Percentiles rank a stretch among this genome's conserved stretches.
phyloP scores from a whole-genome alignment of 176 grass and related monocot genomes.

The Chloris gayana region DNA sequence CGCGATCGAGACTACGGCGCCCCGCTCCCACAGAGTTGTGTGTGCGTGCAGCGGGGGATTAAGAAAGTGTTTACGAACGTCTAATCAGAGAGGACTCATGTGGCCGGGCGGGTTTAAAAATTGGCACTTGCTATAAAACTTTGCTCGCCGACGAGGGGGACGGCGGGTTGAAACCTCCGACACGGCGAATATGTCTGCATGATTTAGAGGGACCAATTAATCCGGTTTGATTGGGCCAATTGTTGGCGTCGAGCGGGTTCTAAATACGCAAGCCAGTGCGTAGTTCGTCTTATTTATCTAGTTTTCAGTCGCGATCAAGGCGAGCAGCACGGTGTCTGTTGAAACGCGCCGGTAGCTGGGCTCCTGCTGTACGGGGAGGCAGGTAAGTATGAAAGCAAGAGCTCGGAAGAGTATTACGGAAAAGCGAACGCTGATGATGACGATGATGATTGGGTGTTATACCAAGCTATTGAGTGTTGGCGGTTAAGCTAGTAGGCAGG shows the following conservation, averaged over 20 bases:
- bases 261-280: not conserved
- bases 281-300: not conserved
- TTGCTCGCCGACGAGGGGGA: too few relatives aligned
- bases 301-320: not conserved
- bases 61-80: not conserved
- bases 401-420: not conserved
- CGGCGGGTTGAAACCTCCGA: slow-evolving; percentile 26
- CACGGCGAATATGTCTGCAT: slow-evolving; percentile 33
- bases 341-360: not conserved
- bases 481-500: not conserved
- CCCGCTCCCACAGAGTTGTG: not conserved
- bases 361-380: not conserved
- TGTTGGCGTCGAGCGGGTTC: not conserved
- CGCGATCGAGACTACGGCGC: not conserved
- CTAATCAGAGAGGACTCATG: slow-evolving; percentile 28
- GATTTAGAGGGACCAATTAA: slow-evolving; percentile 26
- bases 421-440: too few relatives aligned
- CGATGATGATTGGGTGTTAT: not conserved
- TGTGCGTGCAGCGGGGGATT: not conserved
- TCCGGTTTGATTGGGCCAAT: not conserved
- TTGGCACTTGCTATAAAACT: slow-evolving; percentile 1
- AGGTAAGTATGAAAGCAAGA: not conserved
- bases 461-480: not conserved
- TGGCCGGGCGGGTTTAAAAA: not conserved
- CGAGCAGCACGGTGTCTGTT: not conserved